Base-by-base conservation (phyloP, 805 yeast genomes). In the Metschnikowia vanudenii region DNA sequence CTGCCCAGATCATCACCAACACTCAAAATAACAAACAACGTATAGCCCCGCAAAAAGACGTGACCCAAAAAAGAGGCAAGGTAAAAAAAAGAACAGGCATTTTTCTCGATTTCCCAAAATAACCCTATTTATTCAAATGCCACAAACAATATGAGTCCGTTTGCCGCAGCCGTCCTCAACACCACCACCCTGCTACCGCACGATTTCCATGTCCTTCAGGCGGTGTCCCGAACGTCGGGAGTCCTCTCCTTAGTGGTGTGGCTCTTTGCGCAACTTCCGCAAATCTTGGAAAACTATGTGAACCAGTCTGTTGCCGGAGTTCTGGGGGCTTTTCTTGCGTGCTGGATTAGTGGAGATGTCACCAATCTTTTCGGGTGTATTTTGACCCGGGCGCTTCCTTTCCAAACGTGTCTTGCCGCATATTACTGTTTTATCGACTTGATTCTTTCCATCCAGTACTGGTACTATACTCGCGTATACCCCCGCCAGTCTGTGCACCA, bases 311-410 rank as follows among this genome's bases (percentile, higher is more conserved):
- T 70, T 1, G 55, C 58, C 4, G 75, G 74, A 1, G 66, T 70
- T 1, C 64, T 69, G 30, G 39, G 60, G 0, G 45, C 59, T 17
- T 70, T 70, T 42, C 50, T 70, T 30, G 47, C 54, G 9, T 61
- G 64, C 50, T 67, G 74, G 73, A 63, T 68, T 31, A 54, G 62
- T 4, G 74, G 75, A 14, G 75, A 58, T 37, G 63, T 73, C 17
- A 74, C 81, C 8, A 76, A 80, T 37, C 63, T 84, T 24, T 38
- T 76, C 0, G 97, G 97, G 0, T 88, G 96, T 50, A 49, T 87
- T 0, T 61, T 89, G 39, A 89, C 96, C 0, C 62, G 78, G 6
- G 97, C 91, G 50, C 69, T 89, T 39, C 81, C 84, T n/a, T 91
- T 90, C 65, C 97, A 90, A 61, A 76, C 81, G 10, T 68, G 82